Conservation (phyloP, 495 filamentous ascomycete species). For the Xylaria sp. region DNA sequence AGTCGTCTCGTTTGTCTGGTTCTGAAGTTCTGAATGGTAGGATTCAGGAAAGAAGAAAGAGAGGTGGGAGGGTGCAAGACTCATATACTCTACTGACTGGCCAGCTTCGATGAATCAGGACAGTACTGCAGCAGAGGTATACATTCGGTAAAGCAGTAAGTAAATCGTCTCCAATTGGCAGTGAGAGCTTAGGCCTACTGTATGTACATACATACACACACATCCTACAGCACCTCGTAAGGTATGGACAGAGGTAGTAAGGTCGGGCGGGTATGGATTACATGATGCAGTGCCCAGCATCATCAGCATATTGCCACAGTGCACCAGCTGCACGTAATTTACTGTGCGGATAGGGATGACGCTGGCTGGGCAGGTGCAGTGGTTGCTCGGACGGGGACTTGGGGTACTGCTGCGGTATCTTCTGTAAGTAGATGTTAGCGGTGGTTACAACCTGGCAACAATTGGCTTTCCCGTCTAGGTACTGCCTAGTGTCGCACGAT, state of each 20-base stretch:
- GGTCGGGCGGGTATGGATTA: not conserved
- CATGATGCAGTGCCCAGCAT: slow-evolving; percentile 11
- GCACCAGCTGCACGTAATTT: not conserved
- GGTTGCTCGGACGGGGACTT: too few relatives aligned
- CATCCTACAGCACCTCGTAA: not conserved
- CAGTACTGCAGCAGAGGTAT: not conserved
- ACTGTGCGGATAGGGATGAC: slow-evolving; percentile 24
- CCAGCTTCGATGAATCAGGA: not conserved
- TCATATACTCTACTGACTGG: slow-evolving; percentile 21
- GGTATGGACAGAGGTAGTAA: not conserved
- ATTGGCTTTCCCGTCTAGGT: not conserved
- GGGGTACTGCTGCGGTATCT: slow-evolving; percentile 11
- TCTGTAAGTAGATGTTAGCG: too few relatives aligned
- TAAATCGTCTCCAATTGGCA: not conserved
- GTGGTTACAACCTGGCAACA: not conserved
- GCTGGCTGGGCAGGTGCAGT: not conserved
- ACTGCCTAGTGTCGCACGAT: slow-evolving; percentile 23
- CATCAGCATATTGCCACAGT: slow-evolving; percentile 12
- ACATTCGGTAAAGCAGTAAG: too few relatives aligned
- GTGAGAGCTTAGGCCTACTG: too few relatives aligned
- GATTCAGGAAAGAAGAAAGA: slow-evolving; percentile 9
- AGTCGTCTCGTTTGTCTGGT: slow-evolving; percentile 10
- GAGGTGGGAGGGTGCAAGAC: slow-evolving; percentile 15
- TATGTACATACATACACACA: too few relatives aligned
- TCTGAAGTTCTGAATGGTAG: slow-evolving; percentile 3